These are phyloP conservation scores for Capronia epimyces DNA, from an alignment of 2,329 filamentous ascomycete genomes.

Conservation along the genomic window DNA sequence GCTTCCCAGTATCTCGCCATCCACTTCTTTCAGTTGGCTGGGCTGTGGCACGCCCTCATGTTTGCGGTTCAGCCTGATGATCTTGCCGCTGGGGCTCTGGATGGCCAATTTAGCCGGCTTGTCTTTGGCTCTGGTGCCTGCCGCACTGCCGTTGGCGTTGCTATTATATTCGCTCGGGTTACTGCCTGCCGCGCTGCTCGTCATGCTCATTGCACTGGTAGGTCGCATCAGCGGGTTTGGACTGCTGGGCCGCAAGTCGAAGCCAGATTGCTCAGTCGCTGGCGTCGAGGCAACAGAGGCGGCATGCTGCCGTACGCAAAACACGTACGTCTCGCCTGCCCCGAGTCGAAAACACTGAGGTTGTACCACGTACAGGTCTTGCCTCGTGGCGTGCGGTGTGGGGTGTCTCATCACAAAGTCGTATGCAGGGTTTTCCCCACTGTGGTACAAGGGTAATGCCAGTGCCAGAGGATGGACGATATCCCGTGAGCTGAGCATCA, in stretches of 20 bases:
- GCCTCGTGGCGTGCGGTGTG: slow-evolving; percentile 92
- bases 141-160: slow-evolving; percentile 49
- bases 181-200: slow-evolving; percentile 49
- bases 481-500: slow-evolving; percentile 97
- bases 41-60: slow-evolving; percentile 43
- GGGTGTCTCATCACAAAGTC: slow-evolving; percentile 91
- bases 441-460: slow-evolving; percentile 82
- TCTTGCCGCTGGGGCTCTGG: slow-evolving; percentile 90
- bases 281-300: slow-evolving; percentile 39
- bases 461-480: slow-evolving; percentile 90
- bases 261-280: slow-evolving; percentile 20
- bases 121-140: slow-evolving; percentile 49
- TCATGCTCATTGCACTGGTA: slow-evolving; percentile 56
- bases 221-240: slow-evolving; percentile 47
- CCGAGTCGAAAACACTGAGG: slow-evolving; percentile 85
- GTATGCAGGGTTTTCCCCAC: slow-evolving; percentile 86
- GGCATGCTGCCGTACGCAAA: slow-evolving; percentile 88
- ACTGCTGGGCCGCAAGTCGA: slow-evolving; percentile 25
- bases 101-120: slow-evolving; percentile 96
- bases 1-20: slow-evolving; percentile 47
- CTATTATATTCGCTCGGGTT: slow-evolving; percentile 47
- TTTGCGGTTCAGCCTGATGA: slow-evolving; percentile 60
- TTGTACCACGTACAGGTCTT: slow-evolving; percentile 94
- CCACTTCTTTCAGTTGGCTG: slow-evolving; percentile 28
- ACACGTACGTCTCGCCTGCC: slow-evolving; percentile 96